Conservation (phyloP, 129 eudicot genomes). For the Flaveria sonorensis region DNA sequence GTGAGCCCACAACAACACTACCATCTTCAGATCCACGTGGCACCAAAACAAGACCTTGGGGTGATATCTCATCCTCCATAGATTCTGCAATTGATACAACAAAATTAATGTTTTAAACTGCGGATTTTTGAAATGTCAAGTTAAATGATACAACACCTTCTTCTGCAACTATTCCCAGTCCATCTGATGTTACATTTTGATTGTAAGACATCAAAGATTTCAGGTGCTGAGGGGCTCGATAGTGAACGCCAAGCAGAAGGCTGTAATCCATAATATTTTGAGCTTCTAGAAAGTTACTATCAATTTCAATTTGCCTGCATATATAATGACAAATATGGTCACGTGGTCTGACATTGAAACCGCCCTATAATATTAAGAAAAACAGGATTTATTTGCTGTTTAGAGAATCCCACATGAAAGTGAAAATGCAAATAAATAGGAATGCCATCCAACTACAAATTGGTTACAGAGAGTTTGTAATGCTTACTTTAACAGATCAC, state of each 20-base stretch:
- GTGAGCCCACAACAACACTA: slow-evolving; percentile 85
- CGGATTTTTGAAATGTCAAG: slow-evolving; percentile 9
- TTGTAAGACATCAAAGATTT: slow-evolving; percentile 69
- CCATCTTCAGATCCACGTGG: slow-evolving; percentile 79
- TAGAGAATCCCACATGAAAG: too few species aligned
- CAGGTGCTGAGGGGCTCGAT: slow-evolving; percentile 95
- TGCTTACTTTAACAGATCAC: slow-evolving; percentile 70
- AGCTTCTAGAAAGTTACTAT: slow-evolving; percentile 84
- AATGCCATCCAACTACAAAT: not conserved
- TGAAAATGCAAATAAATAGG: not conserved
- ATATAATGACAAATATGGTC: slow-evolving; percentile 11
- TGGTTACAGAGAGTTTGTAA: slow-evolving; percentile 3
- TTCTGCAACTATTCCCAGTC: slow-evolving; percentile 85
- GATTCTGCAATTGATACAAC: slow-evolving; percentile 45
- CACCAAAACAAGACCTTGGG: slow-evolving; percentile 92
- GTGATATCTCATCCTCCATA: slow-evolving; percentile 87
- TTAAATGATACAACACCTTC: slow-evolving; percentile 53
- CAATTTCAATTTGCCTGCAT: slow-evolving; percentile 89
- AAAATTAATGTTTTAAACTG: slow-evolving; percentile 17
- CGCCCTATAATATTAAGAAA: not conserved
- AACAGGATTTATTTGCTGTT: too few species aligned
- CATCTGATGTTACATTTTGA: slow-evolving; percentile 52
- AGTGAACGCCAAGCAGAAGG: slow-evolving; percentile 91
- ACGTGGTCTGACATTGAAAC: not conserved
- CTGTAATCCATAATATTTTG: slow-evolving; percentile 98